A percentile compares a stretch with the other conserved stretches of the same genome.
phyloP scores from a whole-genome alignment of 2,329 filamentous ascomycete species.

The Polychaeton citri region DNA sequence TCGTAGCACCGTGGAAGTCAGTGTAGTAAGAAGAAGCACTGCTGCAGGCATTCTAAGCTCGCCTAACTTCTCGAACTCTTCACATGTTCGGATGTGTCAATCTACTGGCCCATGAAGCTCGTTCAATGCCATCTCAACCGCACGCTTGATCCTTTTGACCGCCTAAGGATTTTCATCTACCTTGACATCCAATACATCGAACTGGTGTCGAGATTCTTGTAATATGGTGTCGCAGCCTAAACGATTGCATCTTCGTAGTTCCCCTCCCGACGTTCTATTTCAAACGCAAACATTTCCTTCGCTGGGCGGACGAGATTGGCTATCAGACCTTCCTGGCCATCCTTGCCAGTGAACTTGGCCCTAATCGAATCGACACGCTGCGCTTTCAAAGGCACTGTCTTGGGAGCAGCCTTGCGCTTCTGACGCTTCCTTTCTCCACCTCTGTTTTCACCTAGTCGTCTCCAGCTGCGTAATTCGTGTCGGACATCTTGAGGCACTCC shows the following conservation, averaged over 20 bases:
- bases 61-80: too few relatives aligned
- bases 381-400: neutral
- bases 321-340: neutral
- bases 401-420: neutral
- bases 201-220: neutral
- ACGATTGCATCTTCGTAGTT: neutral
- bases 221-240: neutral
- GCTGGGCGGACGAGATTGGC: neutral
- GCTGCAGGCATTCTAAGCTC: too few relatives aligned
- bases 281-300: neutral
- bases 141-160: neutral
- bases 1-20: too few relatives aligned
- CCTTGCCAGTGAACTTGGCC: neutral
- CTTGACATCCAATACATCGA: neutral
- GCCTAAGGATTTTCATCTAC: neutral
- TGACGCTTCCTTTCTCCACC: too few relatives aligned
- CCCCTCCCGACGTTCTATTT: neutral
- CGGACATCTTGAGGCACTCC: neutral
- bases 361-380: neutral
- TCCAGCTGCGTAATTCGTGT: neutral
- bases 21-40: too few relatives aligned
- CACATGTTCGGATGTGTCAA: neutral
- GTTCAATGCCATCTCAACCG: neutral
- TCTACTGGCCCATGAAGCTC: neutral
- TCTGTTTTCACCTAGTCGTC: too few relatives aligned